A percentile compares a stretch with the other conserved stretches of the same genome.
These are phyloP conservation scores for Coniochaeta sp. DNA, from an alignment of 2,329 filamentous ascomycete genomes.

Conservation along the genomic window DNA sequence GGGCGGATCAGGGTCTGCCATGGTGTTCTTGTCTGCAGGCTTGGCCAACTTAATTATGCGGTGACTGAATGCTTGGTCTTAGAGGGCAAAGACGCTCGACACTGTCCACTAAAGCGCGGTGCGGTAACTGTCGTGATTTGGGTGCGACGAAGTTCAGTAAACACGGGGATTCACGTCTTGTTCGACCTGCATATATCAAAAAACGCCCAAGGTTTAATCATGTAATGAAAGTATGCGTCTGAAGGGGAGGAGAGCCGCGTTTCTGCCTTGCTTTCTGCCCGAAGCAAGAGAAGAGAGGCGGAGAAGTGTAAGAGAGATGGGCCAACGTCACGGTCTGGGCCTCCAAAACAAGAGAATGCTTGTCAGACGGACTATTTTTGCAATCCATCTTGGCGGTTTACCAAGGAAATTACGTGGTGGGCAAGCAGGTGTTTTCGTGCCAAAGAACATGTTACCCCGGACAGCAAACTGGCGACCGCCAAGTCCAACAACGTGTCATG, in stretches of 20 bases:
- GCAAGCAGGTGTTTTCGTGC: neutral
- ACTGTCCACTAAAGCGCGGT: neutral
- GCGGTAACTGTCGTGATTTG: too few relatives aligned
- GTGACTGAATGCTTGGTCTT: neutral
- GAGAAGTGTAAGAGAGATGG: neutral
- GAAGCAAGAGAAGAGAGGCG: neutral
- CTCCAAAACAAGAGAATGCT: neutral
- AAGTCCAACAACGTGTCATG: neutral
- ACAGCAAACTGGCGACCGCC: neutral
- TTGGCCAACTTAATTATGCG: neutral
- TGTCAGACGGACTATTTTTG: neutral
- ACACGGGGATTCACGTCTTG: neutral
- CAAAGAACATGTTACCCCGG: neutral
- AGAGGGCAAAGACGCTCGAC: neutral
- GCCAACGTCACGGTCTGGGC: neutral
- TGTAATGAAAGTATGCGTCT: neutral
- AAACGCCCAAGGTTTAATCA: neutral
- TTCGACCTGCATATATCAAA: neutral
- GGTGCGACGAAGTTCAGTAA: neutral
- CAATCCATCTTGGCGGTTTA: neutral
- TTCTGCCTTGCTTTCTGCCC: neutral
- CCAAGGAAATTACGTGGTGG: neutral
- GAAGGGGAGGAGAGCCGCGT: neutral
- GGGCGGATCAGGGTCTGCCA: neutral
- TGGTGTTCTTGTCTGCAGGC: neutral